phyloP scores from a whole-genome alignment of 164 flowering plant species.

The Sedum album region DNA sequence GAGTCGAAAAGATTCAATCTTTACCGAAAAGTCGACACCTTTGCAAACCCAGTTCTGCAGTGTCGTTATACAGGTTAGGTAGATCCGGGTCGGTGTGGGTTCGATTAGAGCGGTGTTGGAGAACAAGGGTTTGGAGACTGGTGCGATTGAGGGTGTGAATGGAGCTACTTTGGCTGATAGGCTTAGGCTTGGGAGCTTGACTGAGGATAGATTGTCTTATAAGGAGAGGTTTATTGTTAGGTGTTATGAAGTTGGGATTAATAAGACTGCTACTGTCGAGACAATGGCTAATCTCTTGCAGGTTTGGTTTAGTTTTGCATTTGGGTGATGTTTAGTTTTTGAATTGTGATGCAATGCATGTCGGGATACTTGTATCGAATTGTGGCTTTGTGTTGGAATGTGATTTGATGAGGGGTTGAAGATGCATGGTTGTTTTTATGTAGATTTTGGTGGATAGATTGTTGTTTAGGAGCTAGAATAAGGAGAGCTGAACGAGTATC shows the following conservation, averaged over 20 bases:
- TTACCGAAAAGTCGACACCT: background rate
- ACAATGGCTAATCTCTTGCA: constrained; percentile 93
- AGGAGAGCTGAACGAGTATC: background rate
- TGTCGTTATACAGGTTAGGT: background rate
- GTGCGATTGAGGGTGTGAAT: constrained; percentile 3
- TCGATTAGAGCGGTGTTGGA: constrained; percentile 18
- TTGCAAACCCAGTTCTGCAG: background rate
- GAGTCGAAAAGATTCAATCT: background rate
- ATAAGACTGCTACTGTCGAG: constrained; percentile 93
- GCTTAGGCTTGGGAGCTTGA: constrained; percentile 62
- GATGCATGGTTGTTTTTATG: background rate
- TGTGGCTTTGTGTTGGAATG: background rate
- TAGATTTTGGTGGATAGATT: background rate
- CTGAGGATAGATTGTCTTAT: constrained; percentile 72
- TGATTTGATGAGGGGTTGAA: background rate
- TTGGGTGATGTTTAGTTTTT: background rate
- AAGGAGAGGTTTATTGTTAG: constrained; percentile 84
- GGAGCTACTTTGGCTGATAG: constrained; percentile 50
- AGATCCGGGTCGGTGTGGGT: background rate
- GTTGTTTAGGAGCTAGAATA: background rate
- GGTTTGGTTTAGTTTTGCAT: constrained; percentile 27
- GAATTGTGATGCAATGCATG: too few relatives aligned
- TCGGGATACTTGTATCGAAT: too few relatives aligned
- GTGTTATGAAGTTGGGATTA: constrained; percentile 86
- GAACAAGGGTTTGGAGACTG: constrained; percentile 11